Evolutionary conservation across 139 green algal species (phyloP).

Genomic region (Chlamydomonas incerta): DNA sequence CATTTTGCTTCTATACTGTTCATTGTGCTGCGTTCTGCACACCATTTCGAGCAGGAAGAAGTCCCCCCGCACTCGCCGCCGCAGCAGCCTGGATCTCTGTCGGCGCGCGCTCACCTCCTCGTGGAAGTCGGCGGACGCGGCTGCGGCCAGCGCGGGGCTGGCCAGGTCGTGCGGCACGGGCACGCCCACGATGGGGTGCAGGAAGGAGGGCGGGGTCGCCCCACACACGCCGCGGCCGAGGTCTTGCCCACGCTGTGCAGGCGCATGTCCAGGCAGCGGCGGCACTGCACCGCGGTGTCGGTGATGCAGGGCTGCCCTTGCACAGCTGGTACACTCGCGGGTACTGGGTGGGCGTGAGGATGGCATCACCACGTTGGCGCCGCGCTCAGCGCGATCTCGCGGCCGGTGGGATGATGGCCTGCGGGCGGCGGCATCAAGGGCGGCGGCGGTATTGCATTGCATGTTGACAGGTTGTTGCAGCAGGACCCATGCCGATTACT

Average conservation of each 20-base stretch:
- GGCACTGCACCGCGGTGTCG: conserved; percentile 78
- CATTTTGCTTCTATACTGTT: too few species aligned
- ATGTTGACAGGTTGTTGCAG: too few species aligned
- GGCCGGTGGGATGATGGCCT: conserved; percentile 75
- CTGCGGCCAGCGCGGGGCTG: conserved; percentile 12
- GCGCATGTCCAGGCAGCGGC: conserved; percentile 66
- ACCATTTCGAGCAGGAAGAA: too few species aligned
- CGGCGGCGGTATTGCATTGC: too few species aligned
- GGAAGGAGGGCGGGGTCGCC: conserved; percentile 69
- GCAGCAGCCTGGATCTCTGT: too few species aligned
- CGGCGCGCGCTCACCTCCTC: background rate
- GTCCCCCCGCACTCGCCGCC: too few species aligned
- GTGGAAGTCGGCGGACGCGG: background rate
- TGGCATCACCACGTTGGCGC: conserved; percentile 80
- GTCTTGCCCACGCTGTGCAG: conserved; percentile 51
- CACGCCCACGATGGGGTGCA: conserved; percentile 40
- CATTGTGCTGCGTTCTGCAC: too few species aligned
- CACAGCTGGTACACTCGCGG: conserved; percentile 71
- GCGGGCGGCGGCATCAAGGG: too few species aligned
- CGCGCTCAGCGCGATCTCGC: conserved; percentile 73
- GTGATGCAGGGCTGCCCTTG: conserved; percentile 82
- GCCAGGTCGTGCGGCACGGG: conserved; percentile 4
- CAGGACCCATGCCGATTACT: too few species aligned
- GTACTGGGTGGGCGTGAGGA: conserved; percentile 78
- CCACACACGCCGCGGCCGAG: conserved; percentile 56